Evolutionary conservation across 2,329 filamentous ascomycete genomes (phyloP).

Genomic region (Pseudocercospora musae): DNA sequence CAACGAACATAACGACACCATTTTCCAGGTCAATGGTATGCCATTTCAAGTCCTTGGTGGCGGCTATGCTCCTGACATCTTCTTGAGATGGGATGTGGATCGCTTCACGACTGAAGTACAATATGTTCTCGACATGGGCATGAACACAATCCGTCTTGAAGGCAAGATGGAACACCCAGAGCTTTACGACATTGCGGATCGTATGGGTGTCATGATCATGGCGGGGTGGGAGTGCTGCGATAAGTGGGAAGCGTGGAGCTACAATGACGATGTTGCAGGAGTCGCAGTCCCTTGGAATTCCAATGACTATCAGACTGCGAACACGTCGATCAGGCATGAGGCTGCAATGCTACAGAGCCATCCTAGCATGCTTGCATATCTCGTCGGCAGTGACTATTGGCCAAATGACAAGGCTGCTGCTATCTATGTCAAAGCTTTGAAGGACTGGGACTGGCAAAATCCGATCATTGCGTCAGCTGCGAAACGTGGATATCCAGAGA

Average conservation of each 20-base stretch:
- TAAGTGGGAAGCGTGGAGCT: slow-evolving; percentile 41
- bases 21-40: slow-evolving; percentile 8
- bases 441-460: slow-evolving; percentile 10
- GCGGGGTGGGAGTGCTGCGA: slow-evolving; percentile 38
- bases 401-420: slow-evolving; percentile 11
- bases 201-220: slow-evolving; percentile 12
- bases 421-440: slow-evolving; percentile 7
- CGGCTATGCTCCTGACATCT: slow-evolving; percentile 11
- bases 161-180: slow-evolving; percentile 13
- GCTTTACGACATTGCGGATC: slow-evolving; percentile 11
- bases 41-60: slow-evolving; percentile 12
- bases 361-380: slow-evolving; percentile 10
- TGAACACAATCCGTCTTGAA: slow-evolving; percentile 15
- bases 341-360: slow-evolving; percentile 8
- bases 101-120: slow-evolving; percentile 6
- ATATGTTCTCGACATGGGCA: slow-evolving; percentile 14
- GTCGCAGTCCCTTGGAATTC: slow-evolving; percentile 6
- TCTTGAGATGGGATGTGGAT: slow-evolving; percentile 7
- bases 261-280: slow-evolving; percentile 36
- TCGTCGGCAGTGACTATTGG: slow-evolving; percentile 15
- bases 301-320: slow-evolving; percentile 11
- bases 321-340: slow-evolving; percentile 8
- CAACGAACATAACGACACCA: slow-evolving; percentile 13
- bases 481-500: slow-evolving; percentile 11
- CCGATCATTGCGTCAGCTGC: slow-evolving; percentile 12